Conservation (phyloP, 345 rosid genomes). For the Hevea brasiliensis region DNA sequence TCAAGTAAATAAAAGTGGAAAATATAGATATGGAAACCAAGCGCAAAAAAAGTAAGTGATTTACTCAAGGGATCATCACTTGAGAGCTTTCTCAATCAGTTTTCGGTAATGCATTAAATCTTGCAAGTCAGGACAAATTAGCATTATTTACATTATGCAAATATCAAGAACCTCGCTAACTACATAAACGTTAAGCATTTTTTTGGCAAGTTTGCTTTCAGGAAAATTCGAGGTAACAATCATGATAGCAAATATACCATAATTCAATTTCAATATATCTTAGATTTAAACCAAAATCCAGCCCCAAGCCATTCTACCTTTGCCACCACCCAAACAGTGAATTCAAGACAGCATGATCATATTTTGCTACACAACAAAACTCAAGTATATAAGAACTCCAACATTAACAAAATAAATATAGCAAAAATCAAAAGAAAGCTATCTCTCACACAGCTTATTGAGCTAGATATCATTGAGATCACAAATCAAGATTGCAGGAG, state of each 20-base stretch:
- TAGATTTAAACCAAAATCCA: neutral
- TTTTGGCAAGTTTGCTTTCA: neutral
- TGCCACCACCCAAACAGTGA: neutral
- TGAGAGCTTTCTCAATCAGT: neutral
- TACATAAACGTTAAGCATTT: conserved; percentile 4
- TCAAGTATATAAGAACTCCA: neutral
- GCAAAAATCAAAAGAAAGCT: neutral
- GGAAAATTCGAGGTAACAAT: neutral
- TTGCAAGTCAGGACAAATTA: neutral
- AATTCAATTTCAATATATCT: neutral
- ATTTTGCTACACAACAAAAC: neutral
- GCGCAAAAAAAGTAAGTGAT: neutral
- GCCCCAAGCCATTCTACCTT: neutral
- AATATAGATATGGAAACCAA: neutral
- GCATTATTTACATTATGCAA: neutral
- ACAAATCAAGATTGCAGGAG: neutral
- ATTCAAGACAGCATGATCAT: neutral
- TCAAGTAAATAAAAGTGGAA: neutral
- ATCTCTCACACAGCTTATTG: neutral
- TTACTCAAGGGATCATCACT: neutral
- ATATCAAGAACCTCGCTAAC: neutral
- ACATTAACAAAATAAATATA: neutral
- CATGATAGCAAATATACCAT: neutral
- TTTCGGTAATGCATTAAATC: neutral
- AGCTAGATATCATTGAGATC: neutral